Percentiles rank a stretch among this genome's conserved stretches.
Evolutionary conservation across 306 rosid species (phyloP).

Genomic region (Prunus mongolica): DNA sequence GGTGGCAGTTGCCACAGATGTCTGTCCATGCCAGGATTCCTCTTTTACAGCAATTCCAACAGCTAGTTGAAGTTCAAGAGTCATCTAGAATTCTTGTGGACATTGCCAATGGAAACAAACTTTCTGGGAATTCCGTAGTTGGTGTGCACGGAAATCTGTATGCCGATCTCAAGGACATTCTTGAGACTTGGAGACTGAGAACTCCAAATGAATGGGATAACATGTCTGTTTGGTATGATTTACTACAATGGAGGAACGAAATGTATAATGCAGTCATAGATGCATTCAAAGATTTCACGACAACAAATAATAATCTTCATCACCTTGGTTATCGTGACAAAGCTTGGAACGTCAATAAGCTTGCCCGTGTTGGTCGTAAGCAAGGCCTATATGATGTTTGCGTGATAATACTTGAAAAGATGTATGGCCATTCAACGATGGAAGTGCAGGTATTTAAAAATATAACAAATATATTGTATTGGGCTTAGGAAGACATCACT

Average conservation of each 20-base stretch:
- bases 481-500: neutral
- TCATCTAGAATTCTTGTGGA: slow-evolving; percentile 77
- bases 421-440: slow-evolving; percentile 97
- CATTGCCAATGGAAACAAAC: slow-evolving; percentile 83
- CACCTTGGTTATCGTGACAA: slow-evolving; percentile 99
- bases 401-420: slow-evolving; percentile 80
- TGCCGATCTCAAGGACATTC: slow-evolving; percentile 98
- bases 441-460: slow-evolving; percentile 83
- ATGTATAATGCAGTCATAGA: slow-evolving; percentile 94
- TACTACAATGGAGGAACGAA: slow-evolving; percentile 99
- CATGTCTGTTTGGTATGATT: slow-evolving; percentile 97
- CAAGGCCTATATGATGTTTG: slow-evolving; percentile 97
- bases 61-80: slow-evolving; percentile 97
- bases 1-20: slow-evolving; percentile 99
- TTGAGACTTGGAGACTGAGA: slow-evolving; percentile 98
- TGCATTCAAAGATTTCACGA: slow-evolving; percentile 82
- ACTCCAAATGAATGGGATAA: slow-evolving; percentile 99
- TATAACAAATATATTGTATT: neutral
- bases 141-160: slow-evolving; percentile 88
- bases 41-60: slow-evolving; percentile 97
- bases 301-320: slow-evolving; percentile 83
- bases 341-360: slow-evolving; percentile 99
- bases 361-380: slow-evolving; percentile 90
- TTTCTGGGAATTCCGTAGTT: slow-evolving; percentile 63
- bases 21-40: slow-evolving; percentile 96